Evolutionary conservation across 2,329 filamentous ascomycete genomes (phyloP), one percentile per base, ranked within the genome.

Genomic region (Alternaria rosae): DNA sequence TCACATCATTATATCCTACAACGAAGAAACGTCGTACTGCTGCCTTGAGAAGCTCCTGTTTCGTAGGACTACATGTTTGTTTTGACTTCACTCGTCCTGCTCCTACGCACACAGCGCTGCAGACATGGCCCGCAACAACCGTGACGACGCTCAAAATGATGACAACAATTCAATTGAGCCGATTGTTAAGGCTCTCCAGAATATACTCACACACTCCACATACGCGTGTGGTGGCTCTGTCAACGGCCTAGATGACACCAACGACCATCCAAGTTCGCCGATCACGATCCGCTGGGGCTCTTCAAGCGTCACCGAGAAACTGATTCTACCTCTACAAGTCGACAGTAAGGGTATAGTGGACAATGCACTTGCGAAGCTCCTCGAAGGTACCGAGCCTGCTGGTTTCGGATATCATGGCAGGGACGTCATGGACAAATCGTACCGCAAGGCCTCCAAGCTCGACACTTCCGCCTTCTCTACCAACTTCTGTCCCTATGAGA

Each of bases 361-460:
- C 25, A 28, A 38, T 6, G 13, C 23, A 13, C 12, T 55, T 20
- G 26, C 20, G 4, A 55, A 38, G 17, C 42, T 55, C 12, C 7
- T 55, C 8, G 5, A 26, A 10, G 42, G 30, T 6, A 38, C 41
- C 5, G 13, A 5, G 42, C 83, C 84, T 0, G 86, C 85, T 0
- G 83, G 80, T 1, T 87, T 87, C 66, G 85, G 85, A 0, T 64
- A 67, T 6, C 77, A 77, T 0, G 77, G 79, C 2, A 32, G 85
- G 60, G 80, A 86, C 58, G 79, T 88, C 0, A 71, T 83, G 2
- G 85, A 89, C 59, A 82, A 85, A 57, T 71, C 73, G 0, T 87
- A 88, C 59, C 82, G 87, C 17, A 85, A 84, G 59, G 87, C 86
- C 0, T 71, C 74, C 1, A 85, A 86, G 69, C 68, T 89, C n/a